Evolutionary conservation across 805 yeast genomes (phyloP), one percentile per base, ranked within the genome.

Genomic region (Saccharomycopsis olivae): DNA sequence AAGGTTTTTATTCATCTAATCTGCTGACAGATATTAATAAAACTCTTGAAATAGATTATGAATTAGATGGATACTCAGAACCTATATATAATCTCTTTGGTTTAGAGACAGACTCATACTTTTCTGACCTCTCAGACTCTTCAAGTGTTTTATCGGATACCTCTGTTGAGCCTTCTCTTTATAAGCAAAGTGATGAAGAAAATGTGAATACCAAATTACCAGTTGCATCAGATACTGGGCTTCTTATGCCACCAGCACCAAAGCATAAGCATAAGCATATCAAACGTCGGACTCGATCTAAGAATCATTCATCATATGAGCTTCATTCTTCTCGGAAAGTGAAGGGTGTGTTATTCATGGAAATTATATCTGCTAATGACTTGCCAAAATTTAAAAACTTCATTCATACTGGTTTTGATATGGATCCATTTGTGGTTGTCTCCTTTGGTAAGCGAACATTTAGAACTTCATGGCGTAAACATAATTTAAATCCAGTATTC

Each of bases 351-450:
- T 58, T 83, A 3, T 84, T 81, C 50, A 53, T 89, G 27, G 94
- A 88, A 47, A 73, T 89, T 16, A 69, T 74, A 3, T 72, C 80
- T 1, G 86, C 89, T 8, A 61, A 73, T 2, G 86, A 79, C 42
- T 62, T 89, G 28, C 98, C 98, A 1, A 84, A 94, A 0, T 66
- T 78, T 39, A 69, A 70, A 30, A 78, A 80, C 48, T 57, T 53
- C 36, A 61, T 83, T 13, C 64, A 87, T 8, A 73, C 85, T 17
- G 78, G 88, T 1, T 89, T 82, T 53, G 95, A 87, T 57, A 85
- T 92, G 94, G 98, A 92, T 54, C 97, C 97, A 2, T 92, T 89
- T 60, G 89, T 89, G 2, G 86, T 89, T 15, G 78, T 86, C 1
- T 78, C 95, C 0, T 86, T 89, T 57, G 96, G 96, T 8, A 78